phyloP scores from a whole-genome alignment of 1,284 basidiomycete species.

The Leucoagaricus sp. region DNA sequence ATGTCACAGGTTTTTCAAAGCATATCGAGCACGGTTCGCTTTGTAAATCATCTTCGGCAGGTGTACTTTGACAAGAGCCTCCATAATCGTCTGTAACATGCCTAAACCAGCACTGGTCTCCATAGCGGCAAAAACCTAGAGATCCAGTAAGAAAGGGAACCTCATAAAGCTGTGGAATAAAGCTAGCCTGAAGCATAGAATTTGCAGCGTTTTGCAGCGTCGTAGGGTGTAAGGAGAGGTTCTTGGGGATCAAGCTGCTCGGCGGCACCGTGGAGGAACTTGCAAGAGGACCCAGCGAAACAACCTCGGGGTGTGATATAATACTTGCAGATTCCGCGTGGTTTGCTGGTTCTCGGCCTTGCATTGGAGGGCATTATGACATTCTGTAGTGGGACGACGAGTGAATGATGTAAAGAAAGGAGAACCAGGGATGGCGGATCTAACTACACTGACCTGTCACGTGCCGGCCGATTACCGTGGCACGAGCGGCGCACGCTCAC shows the following conservation, averaged over 20 bases:
- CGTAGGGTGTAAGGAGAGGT: conserved; percentile 60
- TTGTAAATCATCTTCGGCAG: conserved; percentile 25
- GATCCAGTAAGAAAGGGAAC: neutral
- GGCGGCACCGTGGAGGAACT: conserved; percentile 65
- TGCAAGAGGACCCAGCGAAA: conserved; percentile 64
- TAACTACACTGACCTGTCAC: neutral
- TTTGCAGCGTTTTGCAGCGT: conserved; percentile 65
- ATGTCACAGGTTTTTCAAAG: conserved; percentile 66
- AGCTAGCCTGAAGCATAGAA: conserved; percentile 61
- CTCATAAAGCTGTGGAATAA: no score
- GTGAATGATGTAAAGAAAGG: neutral
- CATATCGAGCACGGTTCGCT: conserved; percentile 68
- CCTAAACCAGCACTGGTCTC: conserved; percentile 70
- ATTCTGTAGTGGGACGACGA: neutral
- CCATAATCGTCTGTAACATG: conserved; percentile 39
- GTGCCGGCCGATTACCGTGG: conserved; percentile 1
- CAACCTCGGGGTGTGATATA: conserved; percentile 64
- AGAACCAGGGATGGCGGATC: neutral
- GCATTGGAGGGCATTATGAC: conserved; percentile 16
- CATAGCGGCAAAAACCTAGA: conserved; percentile 64
- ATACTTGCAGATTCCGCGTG: conserved; percentile 66
- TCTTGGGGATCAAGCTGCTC: conserved; percentile 20
- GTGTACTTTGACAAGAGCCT: conserved; percentile 11
- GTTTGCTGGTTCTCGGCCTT: conserved; percentile 61
- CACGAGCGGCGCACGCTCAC: no score